Conservation (phyloP, 257 asterid genomes). For the Capsicum baccatum region DNA sequence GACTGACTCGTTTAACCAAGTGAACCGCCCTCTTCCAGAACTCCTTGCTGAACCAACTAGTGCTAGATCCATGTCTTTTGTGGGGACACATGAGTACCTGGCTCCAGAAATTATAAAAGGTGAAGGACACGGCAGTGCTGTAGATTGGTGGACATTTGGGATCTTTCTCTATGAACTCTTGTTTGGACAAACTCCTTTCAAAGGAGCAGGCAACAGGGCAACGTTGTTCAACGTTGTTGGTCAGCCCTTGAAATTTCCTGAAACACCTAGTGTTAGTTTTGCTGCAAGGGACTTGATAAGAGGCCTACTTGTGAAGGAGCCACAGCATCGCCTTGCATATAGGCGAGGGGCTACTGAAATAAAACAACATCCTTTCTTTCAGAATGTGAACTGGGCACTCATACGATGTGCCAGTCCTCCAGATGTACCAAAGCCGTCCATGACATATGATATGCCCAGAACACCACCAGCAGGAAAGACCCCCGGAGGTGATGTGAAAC, state of each 20-base stretch:
- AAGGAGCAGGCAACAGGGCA: conserved; percentile 65
- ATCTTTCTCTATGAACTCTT: conserved; percentile 63
- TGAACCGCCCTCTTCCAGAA: conserved; percentile 56
- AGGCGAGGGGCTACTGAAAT: conserved; percentile 74
- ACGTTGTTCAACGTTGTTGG: conserved; percentile 73
- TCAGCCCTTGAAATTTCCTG: conserved; percentile 66
- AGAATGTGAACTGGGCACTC: conserved; percentile 68
- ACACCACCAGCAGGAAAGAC: conserved; percentile 39
- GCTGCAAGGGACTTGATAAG: conserved; percentile 72
- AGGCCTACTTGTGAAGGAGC: conserved; percentile 68
- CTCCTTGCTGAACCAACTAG: conserved; percentile 69
- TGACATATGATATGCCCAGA: conserved; percentile 35
- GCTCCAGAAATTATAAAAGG: conserved; percentile 73
- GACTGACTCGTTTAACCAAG: conserved; percentile 47
- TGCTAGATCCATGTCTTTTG: conserved; percentile 77
- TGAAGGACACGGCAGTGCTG: conserved; percentile 76
- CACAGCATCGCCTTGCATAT: conserved; percentile 68
- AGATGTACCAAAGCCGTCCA: conserved; percentile 58
- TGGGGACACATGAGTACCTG: conserved; percentile 69
- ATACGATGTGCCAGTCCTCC: conserved; percentile 72
- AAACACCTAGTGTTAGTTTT: conserved; percentile 61
- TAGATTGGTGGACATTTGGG: conserved; percentile 79
- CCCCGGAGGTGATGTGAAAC: conserved; percentile 51
- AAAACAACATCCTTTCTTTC: conserved; percentile 69
- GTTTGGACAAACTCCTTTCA: conserved; percentile 67